Evolutionary conservation across 257 asterid genomes (phyloP), one percentile per base, ranked within the genome.

Genomic region (Plantago ovata): DNA sequence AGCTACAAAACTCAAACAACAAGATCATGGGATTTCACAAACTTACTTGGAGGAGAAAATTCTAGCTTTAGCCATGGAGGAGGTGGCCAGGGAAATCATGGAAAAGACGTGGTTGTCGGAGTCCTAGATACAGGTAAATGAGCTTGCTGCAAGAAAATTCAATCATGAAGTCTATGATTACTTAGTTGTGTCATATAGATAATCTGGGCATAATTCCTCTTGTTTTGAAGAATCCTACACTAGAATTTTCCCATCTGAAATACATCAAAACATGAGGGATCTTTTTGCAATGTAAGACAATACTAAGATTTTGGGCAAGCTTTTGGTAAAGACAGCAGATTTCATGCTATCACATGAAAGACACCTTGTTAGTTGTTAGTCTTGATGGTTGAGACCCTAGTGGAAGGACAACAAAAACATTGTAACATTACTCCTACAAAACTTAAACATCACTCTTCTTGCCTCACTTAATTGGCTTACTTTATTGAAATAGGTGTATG

Each of bases 1-100:
- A 38, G 46, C 42, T 64, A 64, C 59, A 42, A 24, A 48, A 56
- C 50, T 36, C 82, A 72, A 53, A 77, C 79, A 1, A 76, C 78
- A 9, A 65, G 82, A 55, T 72, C 79, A 1, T 69, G 79, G 82
- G 82, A 77, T 28, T 77, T 72, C 57, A 56, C 64, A 0, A 44
- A 58, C 41, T 56, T 69, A 32, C 51, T 75, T 13, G 65, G 42
- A 13, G 14, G 45, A 18, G 60, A 62, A 20, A 53, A 63, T 50
- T 15, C 33, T 43, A 38, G 38, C 19, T 13, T 28, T 39, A 9
- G 33, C 12, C 13, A 6, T 5, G 54, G 48, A 41, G 59, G 22
- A 8, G 68, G n/a, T n/a, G 72, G 45, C 20, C 62, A 38, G n/a
- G 64, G 70, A 10, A 61, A 47, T 46, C 28, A 41, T 58, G 77